phyloP scores from a whole-genome alignment of 352 stramenopile genomes.

The Phytophthora multivora region DNA sequence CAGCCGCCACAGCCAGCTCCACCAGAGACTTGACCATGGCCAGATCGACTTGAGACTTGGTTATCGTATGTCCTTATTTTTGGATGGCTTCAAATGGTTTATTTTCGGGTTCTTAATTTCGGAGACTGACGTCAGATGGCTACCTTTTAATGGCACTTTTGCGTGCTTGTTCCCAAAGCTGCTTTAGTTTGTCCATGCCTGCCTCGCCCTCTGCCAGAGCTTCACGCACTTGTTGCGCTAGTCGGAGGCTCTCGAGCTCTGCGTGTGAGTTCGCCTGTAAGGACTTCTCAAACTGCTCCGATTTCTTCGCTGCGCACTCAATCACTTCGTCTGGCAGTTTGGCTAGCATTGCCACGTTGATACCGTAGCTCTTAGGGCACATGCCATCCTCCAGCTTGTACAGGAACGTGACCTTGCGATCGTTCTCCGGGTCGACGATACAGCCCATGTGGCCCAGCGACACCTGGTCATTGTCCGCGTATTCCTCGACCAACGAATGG shows the following conservation, averaged over 20 bases:
- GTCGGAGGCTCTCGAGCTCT: conserved; percentile 25
- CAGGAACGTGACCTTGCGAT: conserved; percentile 98
- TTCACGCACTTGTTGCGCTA: conserved; percentile 30
- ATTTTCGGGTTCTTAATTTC: conserved; percentile 16
- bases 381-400: conserved; percentile 97
- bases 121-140: conserved; percentile 23
- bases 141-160: conserved; percentile 18
- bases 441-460: conserved; percentile 85
- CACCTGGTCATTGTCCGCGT: conserved; percentile 62
- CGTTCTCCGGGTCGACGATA: conserved; percentile 79
- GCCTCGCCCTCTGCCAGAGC: conserved; percentile 37
- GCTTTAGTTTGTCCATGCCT: conserved; percentile 36
- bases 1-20: conserved; percentile 34
- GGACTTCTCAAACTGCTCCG: conserved; percentile 88
- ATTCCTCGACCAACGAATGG: conserved; percentile 93
- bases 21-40: conserved; percentile 30
- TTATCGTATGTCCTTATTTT: conserved; percentile 14
- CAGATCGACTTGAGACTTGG: conserved; percentile 2
- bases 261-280: conserved; percentile 51
- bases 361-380: conserved; percentile 98
- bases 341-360: conserved; percentile 99
- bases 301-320: conserved; percentile 90
- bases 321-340: conserved; percentile 96
- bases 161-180: conserved; percentile 38
- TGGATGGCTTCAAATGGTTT: neutral